phyloP scores from a whole-genome alignment of 2,329 filamentous ascomycete species.

The Sporothrix inflata region DNA sequence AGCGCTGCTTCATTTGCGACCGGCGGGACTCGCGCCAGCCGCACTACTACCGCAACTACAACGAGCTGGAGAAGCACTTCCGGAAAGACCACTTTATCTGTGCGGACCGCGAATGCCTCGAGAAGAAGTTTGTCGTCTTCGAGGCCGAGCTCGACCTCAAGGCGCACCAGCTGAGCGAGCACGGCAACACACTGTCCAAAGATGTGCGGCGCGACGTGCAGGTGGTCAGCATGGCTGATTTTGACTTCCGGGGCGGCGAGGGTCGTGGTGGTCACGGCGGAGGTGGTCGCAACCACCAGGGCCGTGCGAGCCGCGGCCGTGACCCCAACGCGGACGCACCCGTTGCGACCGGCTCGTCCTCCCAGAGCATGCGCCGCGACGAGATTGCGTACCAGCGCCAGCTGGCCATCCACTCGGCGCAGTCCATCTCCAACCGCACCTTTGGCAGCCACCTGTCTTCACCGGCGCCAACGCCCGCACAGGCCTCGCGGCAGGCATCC shows the following conservation, averaged over 20 bases:
- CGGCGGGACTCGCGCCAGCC: constrained; percentile 69
- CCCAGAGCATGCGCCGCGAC: constrained; percentile 79
- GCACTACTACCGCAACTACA: constrained; percentile 90
- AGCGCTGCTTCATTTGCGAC: constrained; percentile 94
- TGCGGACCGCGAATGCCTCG: constrained; percentile 80
- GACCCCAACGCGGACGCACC: constrained; percentile 81
- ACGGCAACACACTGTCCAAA: constrained; percentile 79
- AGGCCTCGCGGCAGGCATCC: constrained; percentile 32
- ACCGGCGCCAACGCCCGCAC: constrained; percentile 43
- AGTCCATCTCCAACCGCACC: constrained; percentile 75
- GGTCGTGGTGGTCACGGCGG: constrained; percentile 44
- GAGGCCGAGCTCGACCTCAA: constrained; percentile 93
- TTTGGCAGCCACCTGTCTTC: constrained; percentile 85
- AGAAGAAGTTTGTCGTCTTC: constrained; percentile 98
- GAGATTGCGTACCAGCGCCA: constrained; percentile 91
- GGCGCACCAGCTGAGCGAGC: constrained; percentile 83
- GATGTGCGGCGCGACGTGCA: constrained; percentile 81
- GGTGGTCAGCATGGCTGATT: constrained; percentile 82
- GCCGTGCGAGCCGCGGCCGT: constrained; percentile 64
- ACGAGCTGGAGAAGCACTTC: constrained; percentile 85
- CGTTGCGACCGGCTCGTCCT: constrained; percentile 69
- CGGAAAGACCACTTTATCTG: constrained; percentile 85
- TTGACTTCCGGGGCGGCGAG: constrained; percentile 69
- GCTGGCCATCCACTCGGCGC: constrained; percentile 86
- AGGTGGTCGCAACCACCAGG: constrained; percentile 48